phyloP scores from a whole-genome alignment of 768 basidiomycete genomes.

The Macrolepiota dolichaula region DNA sequence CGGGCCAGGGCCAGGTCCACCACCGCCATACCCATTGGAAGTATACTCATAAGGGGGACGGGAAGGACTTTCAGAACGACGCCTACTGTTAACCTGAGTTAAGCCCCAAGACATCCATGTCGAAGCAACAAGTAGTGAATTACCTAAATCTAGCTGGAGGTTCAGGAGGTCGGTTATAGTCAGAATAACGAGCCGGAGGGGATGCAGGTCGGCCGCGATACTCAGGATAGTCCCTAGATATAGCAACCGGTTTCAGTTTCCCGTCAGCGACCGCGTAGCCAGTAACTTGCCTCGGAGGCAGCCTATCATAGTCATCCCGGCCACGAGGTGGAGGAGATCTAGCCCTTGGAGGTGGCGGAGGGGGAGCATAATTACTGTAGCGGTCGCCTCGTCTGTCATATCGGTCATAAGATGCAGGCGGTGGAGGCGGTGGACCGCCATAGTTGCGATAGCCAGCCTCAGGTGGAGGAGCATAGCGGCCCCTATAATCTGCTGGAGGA shows the following conservation, averaged over 20 bases:
- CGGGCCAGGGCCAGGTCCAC: conserved; percentile 6
- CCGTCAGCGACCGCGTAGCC: neutral
- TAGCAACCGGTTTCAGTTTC: conserved; percentile 10
- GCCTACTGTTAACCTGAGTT: conserved; percentile 51
- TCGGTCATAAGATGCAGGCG: conserved; percentile 55
- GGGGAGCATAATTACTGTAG: conserved; percentile 38
- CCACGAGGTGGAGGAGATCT: conserved; percentile 50
- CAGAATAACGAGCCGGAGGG: conserved; percentile 42
- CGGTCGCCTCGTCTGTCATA: conserved; percentile 57
- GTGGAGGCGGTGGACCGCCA: conserved; percentile 44
- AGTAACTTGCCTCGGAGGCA: conserved; percentile 48
- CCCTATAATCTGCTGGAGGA: conserved; percentile 51
- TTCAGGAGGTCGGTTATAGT: conserved; percentile 49
- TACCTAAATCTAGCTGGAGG: conserved; percentile 47
- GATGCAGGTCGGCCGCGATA: conserved; percentile 54
- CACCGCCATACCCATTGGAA: conserved; percentile 44
- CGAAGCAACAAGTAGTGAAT: conserved; percentile 5
- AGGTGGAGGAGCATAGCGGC: conserved; percentile 55
- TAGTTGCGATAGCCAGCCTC: conserved; percentile 50
- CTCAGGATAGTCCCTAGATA: conserved; percentile 53
- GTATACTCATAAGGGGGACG: conserved; percentile 52
- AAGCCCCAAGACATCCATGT: neutral
- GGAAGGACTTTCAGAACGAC: conserved; percentile 72
- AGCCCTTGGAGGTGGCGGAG: conserved; percentile 48
- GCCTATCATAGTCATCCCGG: conserved; percentile 65